phyloP scores from a whole-genome alignment of 1,284 basidiomycete species.

The Meira nashicola region DNA sequence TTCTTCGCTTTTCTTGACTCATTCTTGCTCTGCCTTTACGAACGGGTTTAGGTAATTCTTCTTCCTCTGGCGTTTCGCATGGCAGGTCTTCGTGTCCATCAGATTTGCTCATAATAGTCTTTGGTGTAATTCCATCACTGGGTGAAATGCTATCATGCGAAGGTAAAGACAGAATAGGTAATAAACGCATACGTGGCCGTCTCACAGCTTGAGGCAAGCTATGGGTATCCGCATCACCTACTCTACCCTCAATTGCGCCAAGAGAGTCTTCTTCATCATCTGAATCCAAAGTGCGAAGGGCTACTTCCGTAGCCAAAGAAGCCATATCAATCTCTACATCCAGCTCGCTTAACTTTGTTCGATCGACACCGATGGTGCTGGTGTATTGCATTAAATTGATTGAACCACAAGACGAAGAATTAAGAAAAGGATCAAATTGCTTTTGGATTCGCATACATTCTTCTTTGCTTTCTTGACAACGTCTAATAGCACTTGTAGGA shows the following conservation, averaged over 20 bases:
- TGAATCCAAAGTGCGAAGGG: background rate
- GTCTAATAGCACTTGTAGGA: background rate
- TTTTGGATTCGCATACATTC: too few species aligned
- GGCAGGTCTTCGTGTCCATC: background rate
- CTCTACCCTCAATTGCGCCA: too few species aligned
- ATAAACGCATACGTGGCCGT: background rate
- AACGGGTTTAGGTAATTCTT: background rate
- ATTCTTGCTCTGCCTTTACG: constrained; percentile 35
- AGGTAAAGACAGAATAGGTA: background rate
- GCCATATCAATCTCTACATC: constrained; percentile 4
- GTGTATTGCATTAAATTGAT: too few species aligned
- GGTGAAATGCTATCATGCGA: too few species aligned
- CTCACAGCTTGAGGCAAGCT: too few species aligned
- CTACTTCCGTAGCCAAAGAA: constrained; percentile 7
- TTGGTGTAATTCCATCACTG: too few species aligned
- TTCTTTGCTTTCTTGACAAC: too few species aligned
- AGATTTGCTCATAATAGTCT: background rate
- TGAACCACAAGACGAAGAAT: too few species aligned
- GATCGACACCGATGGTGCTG: too few species aligned
- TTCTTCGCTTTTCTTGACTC: constrained; percentile 39
- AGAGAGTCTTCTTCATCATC: background rate
- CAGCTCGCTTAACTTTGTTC: background rate
- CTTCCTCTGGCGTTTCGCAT: background rate
- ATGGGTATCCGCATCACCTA: too few species aligned
- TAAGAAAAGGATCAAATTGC: too few species aligned